These are phyloP conservation scores for Hypoxylon sp. DNA, from an alignment of 2,329 filamentous ascomycete genomes.

Conservation along the genomic window DNA sequence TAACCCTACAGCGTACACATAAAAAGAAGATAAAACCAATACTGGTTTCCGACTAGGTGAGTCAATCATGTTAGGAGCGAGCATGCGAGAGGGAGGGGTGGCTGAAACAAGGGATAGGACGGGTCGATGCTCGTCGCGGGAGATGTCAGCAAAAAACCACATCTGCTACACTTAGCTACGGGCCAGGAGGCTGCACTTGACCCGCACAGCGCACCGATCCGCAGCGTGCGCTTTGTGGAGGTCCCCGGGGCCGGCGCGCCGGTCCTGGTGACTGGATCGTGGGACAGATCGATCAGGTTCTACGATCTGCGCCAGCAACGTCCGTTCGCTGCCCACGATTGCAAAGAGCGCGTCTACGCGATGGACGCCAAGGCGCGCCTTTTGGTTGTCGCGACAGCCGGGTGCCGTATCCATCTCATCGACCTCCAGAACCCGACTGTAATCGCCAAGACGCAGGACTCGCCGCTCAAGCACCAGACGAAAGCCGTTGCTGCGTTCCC, in stretches of 20 bases:
- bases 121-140: constrained; percentile 53
- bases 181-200: constrained; percentile 50
- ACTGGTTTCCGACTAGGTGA: constrained; percentile 45
- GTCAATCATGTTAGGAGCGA: constrained; percentile 13
- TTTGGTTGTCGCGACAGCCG: constrained; percentile 55
- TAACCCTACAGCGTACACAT: constrained; percentile 50
- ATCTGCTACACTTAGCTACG: constrained; percentile 52
- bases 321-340: constrained; percentile 60
- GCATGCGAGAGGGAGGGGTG: neutral
- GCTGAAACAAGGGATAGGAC: constrained; percentile 51
- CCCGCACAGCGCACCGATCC: constrained; percentile 54
- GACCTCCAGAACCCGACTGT: constrained; percentile 51
- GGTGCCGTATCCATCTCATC: constrained; percentile 52
- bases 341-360: constrained; percentile 64
- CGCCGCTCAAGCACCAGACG: constrained; percentile 52
- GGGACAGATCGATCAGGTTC: constrained; percentile 71
- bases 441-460: constrained; percentile 41
- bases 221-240: constrained; percentile 55
- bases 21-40: constrained; percentile 45
- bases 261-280: constrained; percentile 60
- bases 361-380: constrained; percentile 54
- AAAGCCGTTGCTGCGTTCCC: constrained; percentile 49
- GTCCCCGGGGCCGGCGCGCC: constrained; percentile 44
- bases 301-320: constrained; percentile 68
- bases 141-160: constrained; percentile 54